Percentiles rank a stretch among this genome's conserved stretches.
Evolutionary conservation across 768 basidiomycete species (phyloP).

Genomic region (Russula lepida): DNA sequence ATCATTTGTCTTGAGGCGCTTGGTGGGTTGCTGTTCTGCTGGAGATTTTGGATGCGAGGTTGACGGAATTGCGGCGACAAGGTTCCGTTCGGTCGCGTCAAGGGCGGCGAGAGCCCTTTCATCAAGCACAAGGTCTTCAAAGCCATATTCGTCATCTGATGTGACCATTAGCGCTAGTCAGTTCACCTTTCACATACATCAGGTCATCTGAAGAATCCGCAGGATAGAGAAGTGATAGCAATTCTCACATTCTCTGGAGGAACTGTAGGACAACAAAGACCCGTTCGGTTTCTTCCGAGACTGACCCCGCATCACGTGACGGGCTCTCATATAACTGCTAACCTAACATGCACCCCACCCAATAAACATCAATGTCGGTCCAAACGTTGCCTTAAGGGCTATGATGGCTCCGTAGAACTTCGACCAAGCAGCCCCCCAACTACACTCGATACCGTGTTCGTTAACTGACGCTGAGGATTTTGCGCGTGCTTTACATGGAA

Average conservation of each 20-base stretch:
- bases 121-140: constrained; percentile 21
- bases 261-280: not conserved
- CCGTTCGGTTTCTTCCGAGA: not conserved
- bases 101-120: constrained; percentile 16
- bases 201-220: not conserved
- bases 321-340: not conserved
- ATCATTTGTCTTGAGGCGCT: constrained; percentile 15
- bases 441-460: constrained; percentile 72
- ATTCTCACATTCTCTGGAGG: not conserved
- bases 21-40: constrained; percentile 11
- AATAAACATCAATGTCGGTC: not conserved
- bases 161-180: constrained; percentile 2
- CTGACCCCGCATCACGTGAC: not conserved
- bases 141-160: constrained; percentile 20
- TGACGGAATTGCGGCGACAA: not conserved
- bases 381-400: constrained; percentile 19
- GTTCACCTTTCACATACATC: not conserved
- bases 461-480: constrained; percentile 57
- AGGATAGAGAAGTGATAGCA: not conserved
- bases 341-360: not conserved
- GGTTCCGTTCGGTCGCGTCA: constrained; percentile 18
- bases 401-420: constrained; percentile 14
- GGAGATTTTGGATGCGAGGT: constrained; percentile 6
- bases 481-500: constrained; percentile 89
- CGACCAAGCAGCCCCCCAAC: constrained; percentile 68